phyloP scores from a whole-genome alignment of 208 protist genomes.

The Leishmania braziliensis region DNA sequence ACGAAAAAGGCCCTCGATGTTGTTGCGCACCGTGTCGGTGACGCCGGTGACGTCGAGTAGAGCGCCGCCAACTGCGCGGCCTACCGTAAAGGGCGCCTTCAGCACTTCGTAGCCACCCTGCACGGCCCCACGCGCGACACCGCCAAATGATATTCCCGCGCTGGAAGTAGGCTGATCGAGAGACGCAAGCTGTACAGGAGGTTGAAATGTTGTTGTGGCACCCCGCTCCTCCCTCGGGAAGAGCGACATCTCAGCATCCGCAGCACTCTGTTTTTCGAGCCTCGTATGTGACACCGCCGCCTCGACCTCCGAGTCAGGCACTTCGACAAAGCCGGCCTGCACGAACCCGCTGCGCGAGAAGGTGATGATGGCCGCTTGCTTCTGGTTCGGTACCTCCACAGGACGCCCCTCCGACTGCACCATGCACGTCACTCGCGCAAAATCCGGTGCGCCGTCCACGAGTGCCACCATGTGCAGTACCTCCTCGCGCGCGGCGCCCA shows the following conservation, averaged over 20 bases:
- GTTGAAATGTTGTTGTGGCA: conserved; percentile 41
- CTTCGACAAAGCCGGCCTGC: conserved; percentile 49
- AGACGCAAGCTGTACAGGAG: conserved; percentile 73
- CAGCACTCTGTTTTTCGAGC: not conserved
- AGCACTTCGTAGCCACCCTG: conserved; percentile 72
- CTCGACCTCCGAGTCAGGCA: conserved; percentile 50
- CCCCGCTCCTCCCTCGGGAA: conserved; percentile 13
- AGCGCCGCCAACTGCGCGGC: conserved; percentile 57
- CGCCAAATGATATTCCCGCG: conserved; percentile 42
- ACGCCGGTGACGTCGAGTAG: conserved; percentile 76
- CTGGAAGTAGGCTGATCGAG: conserved; percentile 44
- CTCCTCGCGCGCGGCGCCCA: conserved; percentile 49
- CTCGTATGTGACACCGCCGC: conserved; percentile 22
- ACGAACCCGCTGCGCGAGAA: conserved; percentile 56
- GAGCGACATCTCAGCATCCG: not conserved
- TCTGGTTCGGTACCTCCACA: conserved; percentile 31
- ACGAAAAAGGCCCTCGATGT: conserved; percentile 61
- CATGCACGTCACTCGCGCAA: conserved; percentile 53
- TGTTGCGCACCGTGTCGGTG: conserved; percentile 60
- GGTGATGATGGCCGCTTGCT: conserved; percentile 58
- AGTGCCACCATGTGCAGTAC: conserved; percentile 69
- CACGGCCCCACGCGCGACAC: conserved; percentile 59
- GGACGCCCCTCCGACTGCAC: conserved; percentile 36
- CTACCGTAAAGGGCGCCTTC: conserved; percentile 69
- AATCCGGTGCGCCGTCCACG: conserved; percentile 39